Evolutionary conservation across 805 yeast species (phyloP).

Genomic region (Nakazawaea wyomingensis): DNA sequence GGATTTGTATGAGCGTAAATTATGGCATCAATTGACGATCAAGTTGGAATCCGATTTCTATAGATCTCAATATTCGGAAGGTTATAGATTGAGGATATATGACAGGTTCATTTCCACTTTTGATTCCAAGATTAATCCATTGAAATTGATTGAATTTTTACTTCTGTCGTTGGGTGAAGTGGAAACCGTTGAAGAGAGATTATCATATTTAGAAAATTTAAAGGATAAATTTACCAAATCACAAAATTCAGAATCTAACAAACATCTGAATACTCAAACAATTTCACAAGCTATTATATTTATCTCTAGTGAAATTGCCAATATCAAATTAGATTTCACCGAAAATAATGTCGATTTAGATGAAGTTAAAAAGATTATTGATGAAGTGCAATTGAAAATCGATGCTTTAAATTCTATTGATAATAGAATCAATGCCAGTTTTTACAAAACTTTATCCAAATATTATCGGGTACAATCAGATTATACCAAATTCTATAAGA

Average conservation of each 20-base stretch:
- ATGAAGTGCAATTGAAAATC: conserved; percentile 50
- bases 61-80: conserved; percentile 42
- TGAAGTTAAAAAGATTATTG: conserved; percentile 65
- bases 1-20: conserved; percentile 78
- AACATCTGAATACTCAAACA: conserved; percentile 27
- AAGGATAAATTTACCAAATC: conserved; percentile 38
- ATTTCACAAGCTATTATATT: conserved; percentile 48
- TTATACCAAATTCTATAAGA: conserved; percentile 76
- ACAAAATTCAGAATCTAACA: conserved; percentile 23
- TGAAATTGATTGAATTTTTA: conserved; percentile 73
- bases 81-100: conserved; percentile 61
- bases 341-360: conserved; percentile 32
- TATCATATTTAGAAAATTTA: conserved; percentile 41
- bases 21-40: conserved; percentile 92
- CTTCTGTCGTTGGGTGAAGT: conserved; percentile 45
- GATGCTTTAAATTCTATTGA: conserved; percentile 54
- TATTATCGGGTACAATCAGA: conserved; percentile 70
- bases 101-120: conserved; percentile 65
- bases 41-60: conserved; percentile 56
- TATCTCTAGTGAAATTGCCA: conserved; percentile 69
- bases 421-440: conserved; percentile 71
- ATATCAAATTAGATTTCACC: conserved; percentile 43
- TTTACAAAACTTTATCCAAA: conserved; percentile 73
- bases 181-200: conserved; percentile 39
- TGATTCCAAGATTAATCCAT: conserved; percentile 67